Conservation (phyloP, 306 rosid genomes). For the Glycine soja region DNA sequence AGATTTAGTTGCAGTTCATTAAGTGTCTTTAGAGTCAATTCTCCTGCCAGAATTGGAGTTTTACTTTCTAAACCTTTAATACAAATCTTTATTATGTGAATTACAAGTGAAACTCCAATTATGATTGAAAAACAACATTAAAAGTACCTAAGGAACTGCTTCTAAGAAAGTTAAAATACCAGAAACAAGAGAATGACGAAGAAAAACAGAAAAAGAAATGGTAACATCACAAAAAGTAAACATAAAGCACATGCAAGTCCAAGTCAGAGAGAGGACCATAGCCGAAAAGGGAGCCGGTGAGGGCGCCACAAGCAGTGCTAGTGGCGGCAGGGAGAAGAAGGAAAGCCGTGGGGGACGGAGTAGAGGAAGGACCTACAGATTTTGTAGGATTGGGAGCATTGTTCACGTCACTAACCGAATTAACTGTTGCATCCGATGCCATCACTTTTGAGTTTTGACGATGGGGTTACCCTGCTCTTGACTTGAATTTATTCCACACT, state of each 20-base stretch:
- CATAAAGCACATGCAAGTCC: neutral
- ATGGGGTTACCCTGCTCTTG: neutral
- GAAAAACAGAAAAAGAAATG: neutral
- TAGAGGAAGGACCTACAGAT: constrained; percentile 38
- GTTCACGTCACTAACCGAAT: constrained; percentile 19
- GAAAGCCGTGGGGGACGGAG: constrained; percentile 51
- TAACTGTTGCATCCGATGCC: constrained; percentile 3
- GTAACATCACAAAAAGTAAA: too few species aligned
- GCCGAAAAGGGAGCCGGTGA: constrained; percentile 86
- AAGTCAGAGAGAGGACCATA: constrained; percentile 60
- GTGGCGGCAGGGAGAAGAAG: constrained; percentile 65
- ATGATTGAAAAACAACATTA: neutral
- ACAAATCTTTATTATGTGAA: neutral
- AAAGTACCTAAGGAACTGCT: neutral
- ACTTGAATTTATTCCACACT: neutral
- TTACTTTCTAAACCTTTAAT: neutral
- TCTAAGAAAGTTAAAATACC: neutral
- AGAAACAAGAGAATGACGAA: neutral
- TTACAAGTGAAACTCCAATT: neutral
- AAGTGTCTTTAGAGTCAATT: too few species aligned
- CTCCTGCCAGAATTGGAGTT: neutral
- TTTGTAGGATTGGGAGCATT: constrained; percentile 50
- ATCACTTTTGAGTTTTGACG: neutral
- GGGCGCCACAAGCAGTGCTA: constrained; percentile 72
- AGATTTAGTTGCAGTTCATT: too few species aligned